Conservation (phyloP, 2,329 filamentous ascomycete genomes). For the Clonostachys rhizophaga region DNA sequence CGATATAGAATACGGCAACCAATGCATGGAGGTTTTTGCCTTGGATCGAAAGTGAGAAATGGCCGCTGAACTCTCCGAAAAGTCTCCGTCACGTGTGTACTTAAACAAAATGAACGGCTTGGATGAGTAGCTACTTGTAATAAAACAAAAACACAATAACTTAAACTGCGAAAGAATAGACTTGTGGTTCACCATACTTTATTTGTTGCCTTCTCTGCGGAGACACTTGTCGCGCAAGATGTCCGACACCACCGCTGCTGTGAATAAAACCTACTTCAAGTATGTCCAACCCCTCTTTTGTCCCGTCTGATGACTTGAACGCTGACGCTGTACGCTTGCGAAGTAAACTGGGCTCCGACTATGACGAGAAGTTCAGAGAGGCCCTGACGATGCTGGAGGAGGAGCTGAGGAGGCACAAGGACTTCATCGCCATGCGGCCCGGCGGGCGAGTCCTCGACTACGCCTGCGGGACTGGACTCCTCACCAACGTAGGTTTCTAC, state of each 20-base stretch:
- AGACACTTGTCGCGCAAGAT: conserved; percentile 11
- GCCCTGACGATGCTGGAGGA: conserved; percentile 33
- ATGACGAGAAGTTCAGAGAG: conserved; percentile 49
- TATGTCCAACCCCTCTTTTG: conserved; percentile 14
- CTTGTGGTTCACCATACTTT: too few relatives aligned
- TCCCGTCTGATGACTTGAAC: not conserved
- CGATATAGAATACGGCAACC: too few relatives aligned
- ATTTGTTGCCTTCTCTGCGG: too few relatives aligned
- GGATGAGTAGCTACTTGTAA: not conserved
- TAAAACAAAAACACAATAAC: not conserved
- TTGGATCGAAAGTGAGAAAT: not conserved
- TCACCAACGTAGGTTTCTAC: conserved; percentile 14
- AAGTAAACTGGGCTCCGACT: conserved; percentile 21
- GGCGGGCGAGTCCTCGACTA: conserved; percentile 20
- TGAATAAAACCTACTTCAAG: conserved; percentile 38
- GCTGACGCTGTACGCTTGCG: conserved; percentile 1
- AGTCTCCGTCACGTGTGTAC: conserved; percentile 19
- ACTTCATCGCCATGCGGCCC: conserved; percentile 54
- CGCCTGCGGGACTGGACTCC: conserved; percentile 20
- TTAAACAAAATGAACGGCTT: conserved; percentile 5
- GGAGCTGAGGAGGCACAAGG: conserved; percentile 22
- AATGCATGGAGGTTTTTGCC: too few relatives aligned
- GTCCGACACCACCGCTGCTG: conserved; percentile 17
- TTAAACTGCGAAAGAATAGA: not conserved
- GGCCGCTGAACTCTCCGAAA: conserved; percentile 16